Conservation (phyloP, 2,329 filamentous ascomycete genomes). For the Proliferodiscus dingleyae region DNA sequence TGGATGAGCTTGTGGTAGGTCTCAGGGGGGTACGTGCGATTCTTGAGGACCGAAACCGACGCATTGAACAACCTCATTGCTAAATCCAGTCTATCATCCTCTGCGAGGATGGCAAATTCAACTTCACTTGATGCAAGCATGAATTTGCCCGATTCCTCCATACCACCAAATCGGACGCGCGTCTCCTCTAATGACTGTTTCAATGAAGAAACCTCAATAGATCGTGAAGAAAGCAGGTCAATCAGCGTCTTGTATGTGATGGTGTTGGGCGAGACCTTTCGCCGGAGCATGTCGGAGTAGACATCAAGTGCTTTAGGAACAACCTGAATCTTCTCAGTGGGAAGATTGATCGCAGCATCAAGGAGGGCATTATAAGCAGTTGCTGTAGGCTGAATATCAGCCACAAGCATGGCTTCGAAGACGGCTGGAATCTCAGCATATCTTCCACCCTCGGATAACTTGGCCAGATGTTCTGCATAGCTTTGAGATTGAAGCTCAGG, state of each 20-base stretch:
- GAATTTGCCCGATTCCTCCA: slow-evolving; percentile 79
- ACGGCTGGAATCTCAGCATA: slow-evolving; percentile 86
- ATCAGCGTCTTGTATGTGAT: slow-evolving; percentile 87
- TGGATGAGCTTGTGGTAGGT: slow-evolving; percentile 82
- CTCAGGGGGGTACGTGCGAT: slow-evolving; percentile 67
- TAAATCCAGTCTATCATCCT: slow-evolving; percentile 81
- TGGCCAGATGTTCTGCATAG: slow-evolving; percentile 74
- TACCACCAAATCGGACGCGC: slow-evolving; percentile 76
- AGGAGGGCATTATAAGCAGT: slow-evolving; percentile 90
- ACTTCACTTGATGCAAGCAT: slow-evolving; percentile 85
- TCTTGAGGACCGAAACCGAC: slow-evolving; percentile 54
- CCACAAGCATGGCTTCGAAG: slow-evolving; percentile 84
- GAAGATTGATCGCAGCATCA: slow-evolving; percentile 76
- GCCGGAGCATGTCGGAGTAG: slow-evolving; percentile 91
- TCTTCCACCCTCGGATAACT: slow-evolving; percentile 65
- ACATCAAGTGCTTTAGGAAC: slow-evolving; percentile 90
- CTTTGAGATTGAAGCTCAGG: slow-evolving; percentile 59
- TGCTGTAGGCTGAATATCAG: slow-evolving; percentile 74
- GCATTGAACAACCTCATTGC: slow-evolving; percentile 82
- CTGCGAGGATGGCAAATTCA: slow-evolving; percentile 77
- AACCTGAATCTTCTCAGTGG: slow-evolving; percentile 72
- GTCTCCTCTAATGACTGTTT: slow-evolving; percentile 75
- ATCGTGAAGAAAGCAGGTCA: slow-evolving; percentile 72
- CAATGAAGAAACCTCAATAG: slow-evolving; percentile 69
- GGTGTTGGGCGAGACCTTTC: slow-evolving; percentile 74